Evolutionary conservation across 2,329 filamentous ascomycete species (phyloP), one percentile per base, ranked within the genome.

Genomic region (Cercospora sp.): DNA sequence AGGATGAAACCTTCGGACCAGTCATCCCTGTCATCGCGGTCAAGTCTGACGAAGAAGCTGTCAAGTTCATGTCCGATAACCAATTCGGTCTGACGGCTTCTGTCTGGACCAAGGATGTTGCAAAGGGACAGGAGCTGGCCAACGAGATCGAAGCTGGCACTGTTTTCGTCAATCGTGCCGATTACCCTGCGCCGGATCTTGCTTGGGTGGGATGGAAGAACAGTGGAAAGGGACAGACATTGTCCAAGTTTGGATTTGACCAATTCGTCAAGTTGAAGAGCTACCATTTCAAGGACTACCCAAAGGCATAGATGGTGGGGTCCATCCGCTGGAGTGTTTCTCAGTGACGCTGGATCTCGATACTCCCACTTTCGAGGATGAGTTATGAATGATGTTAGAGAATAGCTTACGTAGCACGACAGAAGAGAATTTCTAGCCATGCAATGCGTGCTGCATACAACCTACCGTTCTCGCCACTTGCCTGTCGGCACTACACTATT

Each of bases 211-310:
- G 94, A 10, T 97, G 93, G 93, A 98, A 98, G 84, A 93, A 97
- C 79, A 97, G 93, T 69, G 94, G 94, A 72, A 94, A 92, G 80
- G 94, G 94, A 23, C 90, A 94, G 74, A 97, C 94, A 9, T 82
- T 98, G 75, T 95, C 93, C 82, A 89, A 84, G 74, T 97, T 94
- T 76, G 94, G 94, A 10, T 98, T 96, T 77, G 94, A 97, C 75
- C 92, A 97, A 78, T 98, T 97, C 78, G 90, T 96, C 78, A 97
- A 95, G 85, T 86, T 97, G 75, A 97, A 97, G 89, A 97, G 92
- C 84, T 96, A 91, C 80, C 94, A 98, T 80, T 79, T 97, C 78
- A 97, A 97, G 83, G 89, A 96, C 65, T 88, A 88, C 76, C 86
- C 87, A 1, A 86, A 86, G 67, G 62, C 62, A n/a, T 64, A 36